phyloP scores from a whole-genome alignment of 2,329 filamentous ascomycete species.

The Venturiaceae sp. region DNA sequence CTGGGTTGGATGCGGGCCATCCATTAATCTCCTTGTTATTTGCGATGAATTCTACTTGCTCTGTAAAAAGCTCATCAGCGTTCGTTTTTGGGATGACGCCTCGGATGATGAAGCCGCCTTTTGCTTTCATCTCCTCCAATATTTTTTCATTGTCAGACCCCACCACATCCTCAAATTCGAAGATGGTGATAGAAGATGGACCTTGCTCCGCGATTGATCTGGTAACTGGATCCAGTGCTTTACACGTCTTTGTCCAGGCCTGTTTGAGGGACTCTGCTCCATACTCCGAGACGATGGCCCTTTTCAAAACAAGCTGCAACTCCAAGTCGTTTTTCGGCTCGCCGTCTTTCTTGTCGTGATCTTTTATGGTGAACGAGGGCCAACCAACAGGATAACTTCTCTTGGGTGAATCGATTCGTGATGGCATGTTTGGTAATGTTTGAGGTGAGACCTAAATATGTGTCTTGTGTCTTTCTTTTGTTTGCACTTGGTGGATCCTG shows the following conservation, averaged over 20 bases:
- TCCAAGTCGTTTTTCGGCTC: background rate
- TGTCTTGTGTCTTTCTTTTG: too few relatives aligned
- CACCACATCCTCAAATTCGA: slow-evolving; percentile 20
- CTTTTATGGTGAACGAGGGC: background rate
- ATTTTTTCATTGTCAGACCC: slow-evolving; percentile 12
- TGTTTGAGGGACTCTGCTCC: slow-evolving; percentile 23
- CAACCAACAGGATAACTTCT: background rate
- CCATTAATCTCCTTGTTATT: slow-evolving; percentile 23
- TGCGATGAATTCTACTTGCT: slow-evolving; percentile 23
- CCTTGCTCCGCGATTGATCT: slow-evolving; percentile 26
- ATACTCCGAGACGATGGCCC: slow-evolving; percentile 25
- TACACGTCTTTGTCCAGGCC: slow-evolving; percentile 32
- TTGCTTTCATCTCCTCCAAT: slow-evolving; percentile 18
- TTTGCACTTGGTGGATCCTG: too few relatives aligned
- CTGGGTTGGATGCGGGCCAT: slow-evolving; percentile 28
- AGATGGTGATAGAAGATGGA: slow-evolving; percentile 22
- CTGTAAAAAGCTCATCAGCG: slow-evolving; percentile 17
- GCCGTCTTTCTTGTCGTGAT: background rate
- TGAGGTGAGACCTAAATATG: too few relatives aligned
- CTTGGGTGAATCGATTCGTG: too few relatives aligned
- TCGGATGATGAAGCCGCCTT: slow-evolving; percentile 19
- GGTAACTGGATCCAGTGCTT: slow-evolving; percentile 24
- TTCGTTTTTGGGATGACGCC: slow-evolving; percentile 14
- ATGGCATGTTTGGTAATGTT: background rate
- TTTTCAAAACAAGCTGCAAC: slow-evolving; percentile 16